These are phyloP conservation scores for Suillus brevipes DNA, from an alignment of 768 basidiomycete genomes.

Conservation along the genomic window DNA sequence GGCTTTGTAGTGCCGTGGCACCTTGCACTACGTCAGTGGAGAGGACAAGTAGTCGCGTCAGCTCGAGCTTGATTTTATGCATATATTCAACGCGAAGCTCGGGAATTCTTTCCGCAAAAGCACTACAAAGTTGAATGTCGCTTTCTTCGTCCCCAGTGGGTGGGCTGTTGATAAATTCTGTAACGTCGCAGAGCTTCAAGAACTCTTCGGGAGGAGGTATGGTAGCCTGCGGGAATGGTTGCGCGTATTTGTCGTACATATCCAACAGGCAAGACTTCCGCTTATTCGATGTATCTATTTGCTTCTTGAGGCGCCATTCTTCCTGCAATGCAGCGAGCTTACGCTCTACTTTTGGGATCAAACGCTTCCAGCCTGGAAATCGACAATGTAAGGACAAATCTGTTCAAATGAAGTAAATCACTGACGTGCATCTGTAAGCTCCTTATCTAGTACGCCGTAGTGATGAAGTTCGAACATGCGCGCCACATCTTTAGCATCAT, in stretches of 20 bases:
- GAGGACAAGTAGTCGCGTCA: background rate
- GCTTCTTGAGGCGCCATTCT: background rate
- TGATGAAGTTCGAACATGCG: background rate
- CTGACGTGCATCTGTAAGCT: conserved; percentile 5
- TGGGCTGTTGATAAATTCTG: background rate
- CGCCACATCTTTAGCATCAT: background rate
- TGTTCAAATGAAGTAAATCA: background rate
- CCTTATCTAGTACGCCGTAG: background rate
- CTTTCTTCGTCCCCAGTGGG: background rate
- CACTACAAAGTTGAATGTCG: background rate
- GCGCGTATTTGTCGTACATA: background rate
- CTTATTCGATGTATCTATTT: background rate
- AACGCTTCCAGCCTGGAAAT: conserved; percentile 2
- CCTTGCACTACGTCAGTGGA: background rate
- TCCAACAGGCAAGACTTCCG: background rate
- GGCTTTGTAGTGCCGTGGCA: background rate
- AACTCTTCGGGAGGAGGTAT: background rate
- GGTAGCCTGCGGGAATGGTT: background rate
- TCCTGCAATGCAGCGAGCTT: background rate
- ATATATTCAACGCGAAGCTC: background rate
- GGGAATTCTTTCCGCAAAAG: background rate
- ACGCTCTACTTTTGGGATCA: background rate
- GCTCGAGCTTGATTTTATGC: background rate
- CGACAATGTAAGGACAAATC: too few species aligned
- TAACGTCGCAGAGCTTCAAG: background rate